A percentile compares a stretch with the other conserved stretches of the same genome.
These are phyloP conservation scores for Onygenales sp. DNA, from an alignment of 2,329 filamentous ascomycete species.

Conservation along the genomic window DNA sequence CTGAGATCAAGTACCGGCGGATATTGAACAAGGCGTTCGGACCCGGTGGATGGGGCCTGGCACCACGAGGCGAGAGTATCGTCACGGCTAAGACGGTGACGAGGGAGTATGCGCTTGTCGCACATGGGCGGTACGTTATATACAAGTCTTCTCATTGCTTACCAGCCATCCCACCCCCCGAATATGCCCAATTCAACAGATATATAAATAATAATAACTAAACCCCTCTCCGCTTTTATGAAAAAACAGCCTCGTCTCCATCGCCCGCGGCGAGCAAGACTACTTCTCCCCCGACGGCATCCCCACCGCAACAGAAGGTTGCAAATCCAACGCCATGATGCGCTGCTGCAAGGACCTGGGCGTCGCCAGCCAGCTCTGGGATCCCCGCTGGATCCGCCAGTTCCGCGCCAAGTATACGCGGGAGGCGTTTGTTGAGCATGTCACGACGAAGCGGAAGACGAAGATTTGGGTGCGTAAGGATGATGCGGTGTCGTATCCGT, in stretches of 20 bases:
- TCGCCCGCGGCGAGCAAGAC: constrained; percentile 87
- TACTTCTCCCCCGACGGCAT: constrained; percentile 88
- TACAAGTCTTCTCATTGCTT: not conserved
- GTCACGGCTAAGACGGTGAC: constrained; percentile 75
- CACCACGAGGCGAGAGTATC: constrained; percentile 74
- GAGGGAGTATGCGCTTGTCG: constrained; percentile 85
- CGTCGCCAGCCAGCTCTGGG: constrained; percentile 91
- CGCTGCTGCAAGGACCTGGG: constrained; percentile 97
- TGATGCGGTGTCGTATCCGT: constrained; percentile 59
- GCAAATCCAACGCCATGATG: constrained; percentile 96
- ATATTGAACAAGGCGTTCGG: constrained; percentile 88
- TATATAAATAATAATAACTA: not conserved
- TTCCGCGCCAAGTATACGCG: constrained; percentile 67
- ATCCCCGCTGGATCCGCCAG: constrained; percentile 77
- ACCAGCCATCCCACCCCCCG: not conserved
- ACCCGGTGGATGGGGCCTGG: constrained; percentile 89
- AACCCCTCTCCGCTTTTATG: not conserved
- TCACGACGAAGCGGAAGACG: constrained; percentile 74
- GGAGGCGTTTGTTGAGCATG: constrained; percentile 86
- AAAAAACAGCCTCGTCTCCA: constrained; percentile 64
- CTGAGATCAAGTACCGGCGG: constrained; percentile 94
- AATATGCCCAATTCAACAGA: not conserved
- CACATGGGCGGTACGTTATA: constrained; percentile 62
- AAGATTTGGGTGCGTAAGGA: constrained; percentile 83
- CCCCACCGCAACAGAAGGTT: constrained; percentile 88